These are phyloP conservation scores for Moesziomyces globuligerus DNA, from an alignment of 1,284 basidiomycete species.

Conservation along the genomic window DNA sequence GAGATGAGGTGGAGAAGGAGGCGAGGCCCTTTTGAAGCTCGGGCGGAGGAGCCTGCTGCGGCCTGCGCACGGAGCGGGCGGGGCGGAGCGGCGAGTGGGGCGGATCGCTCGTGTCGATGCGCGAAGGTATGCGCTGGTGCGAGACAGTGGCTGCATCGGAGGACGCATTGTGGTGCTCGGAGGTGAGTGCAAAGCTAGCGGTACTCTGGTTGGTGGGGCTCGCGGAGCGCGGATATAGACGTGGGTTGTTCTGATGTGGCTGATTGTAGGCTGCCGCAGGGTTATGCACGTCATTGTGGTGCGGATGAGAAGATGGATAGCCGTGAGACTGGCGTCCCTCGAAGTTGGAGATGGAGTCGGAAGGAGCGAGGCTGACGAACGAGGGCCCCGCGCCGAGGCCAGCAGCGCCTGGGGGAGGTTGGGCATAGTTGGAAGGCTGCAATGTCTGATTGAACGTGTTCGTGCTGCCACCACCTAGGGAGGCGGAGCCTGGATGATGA, in stretches of 20 bases:
- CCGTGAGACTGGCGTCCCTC: constrained; percentile 29
- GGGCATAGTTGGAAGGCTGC: constrained; percentile 4
- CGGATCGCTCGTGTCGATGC: constrained; percentile 7
- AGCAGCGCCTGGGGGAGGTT: neutral
- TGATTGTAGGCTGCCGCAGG: neutral
- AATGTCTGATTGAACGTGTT: neutral
- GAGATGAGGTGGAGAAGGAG: constrained; percentile 14
- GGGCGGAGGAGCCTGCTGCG: constrained; percentile 34
- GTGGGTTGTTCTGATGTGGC: constrained; percentile 9
- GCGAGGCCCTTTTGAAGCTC: constrained; percentile 18
- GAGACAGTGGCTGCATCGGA: constrained; percentile 6
- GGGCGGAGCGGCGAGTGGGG: constrained; percentile 49
- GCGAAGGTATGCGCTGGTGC: constrained; percentile 14
- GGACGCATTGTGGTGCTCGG: constrained; percentile 12
- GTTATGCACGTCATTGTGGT: constrained; percentile 7
- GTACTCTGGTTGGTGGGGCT: constrained; percentile 36
- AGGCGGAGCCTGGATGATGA: constrained; percentile 33
- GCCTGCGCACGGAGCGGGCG: constrained; percentile 50
- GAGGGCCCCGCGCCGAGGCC: constrained; percentile 37
- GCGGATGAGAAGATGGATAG: constrained; percentile 12
- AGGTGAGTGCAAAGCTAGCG: constrained; percentile 37
- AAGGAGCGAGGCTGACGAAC: constrained; percentile 44
- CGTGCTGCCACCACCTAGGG: constrained; percentile 7
- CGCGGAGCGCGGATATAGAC: constrained; percentile 13
- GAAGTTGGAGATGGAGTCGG: constrained; percentile 48